phyloP scores from a whole-genome alignment of 2,329 filamentous ascomycete genomes.

The Ophiostoma ulmi region DNA sequence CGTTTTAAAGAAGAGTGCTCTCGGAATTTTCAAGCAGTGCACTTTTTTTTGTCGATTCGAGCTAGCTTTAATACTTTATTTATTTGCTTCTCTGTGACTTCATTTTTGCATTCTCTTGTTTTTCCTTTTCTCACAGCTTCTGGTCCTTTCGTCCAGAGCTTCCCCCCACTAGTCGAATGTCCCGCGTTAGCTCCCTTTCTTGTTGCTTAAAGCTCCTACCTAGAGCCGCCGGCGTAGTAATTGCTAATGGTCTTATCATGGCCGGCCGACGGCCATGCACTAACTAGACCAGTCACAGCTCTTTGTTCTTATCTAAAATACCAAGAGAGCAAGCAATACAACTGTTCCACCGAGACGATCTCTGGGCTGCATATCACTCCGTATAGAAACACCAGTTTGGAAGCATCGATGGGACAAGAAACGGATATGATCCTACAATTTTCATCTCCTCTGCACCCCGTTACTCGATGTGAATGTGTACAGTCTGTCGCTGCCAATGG shows the following conservation, averaged over 20 bases:
- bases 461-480: conserved; percentile 6
- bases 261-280: conserved; percentile 15
- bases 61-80: neutral
- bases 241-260: neutral
- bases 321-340: neutral
- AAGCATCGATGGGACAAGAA: neutral
- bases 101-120: neutral
- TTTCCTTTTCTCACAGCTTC: neutral
- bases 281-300: neutral
- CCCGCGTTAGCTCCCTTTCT: neutral
- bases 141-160: neutral
- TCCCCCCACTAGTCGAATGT: neutral
- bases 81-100: neutral
- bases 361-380: neutral
- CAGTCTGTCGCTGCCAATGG: neutral
- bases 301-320: neutral
- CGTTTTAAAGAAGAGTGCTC: neutral
- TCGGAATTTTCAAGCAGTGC: neutral
- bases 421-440: neutral
- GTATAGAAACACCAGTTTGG: neutral
- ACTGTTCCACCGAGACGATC: neutral
- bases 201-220: neutral
- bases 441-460: neutral
- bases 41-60: neutral
- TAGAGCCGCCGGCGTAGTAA: neutral